Conservation (phyloP, 2,329 filamentous ascomycete genomes). For the Fusarium sambucinum region DNA sequence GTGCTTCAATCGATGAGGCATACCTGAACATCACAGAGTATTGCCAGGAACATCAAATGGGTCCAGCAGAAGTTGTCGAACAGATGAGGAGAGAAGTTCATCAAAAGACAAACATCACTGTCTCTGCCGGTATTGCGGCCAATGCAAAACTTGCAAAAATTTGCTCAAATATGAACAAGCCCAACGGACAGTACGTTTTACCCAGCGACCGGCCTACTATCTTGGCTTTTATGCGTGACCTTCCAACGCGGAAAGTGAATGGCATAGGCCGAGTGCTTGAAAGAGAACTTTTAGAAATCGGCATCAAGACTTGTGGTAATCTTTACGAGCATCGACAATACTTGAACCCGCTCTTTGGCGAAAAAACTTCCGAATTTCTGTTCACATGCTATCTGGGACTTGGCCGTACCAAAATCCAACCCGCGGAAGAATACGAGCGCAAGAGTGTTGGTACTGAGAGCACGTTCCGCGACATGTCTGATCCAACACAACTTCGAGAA, state of each 20-base stretch:
- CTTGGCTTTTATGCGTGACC: constrained; percentile 84
- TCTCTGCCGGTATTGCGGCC: constrained; percentile 93
- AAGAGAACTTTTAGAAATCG: constrained; percentile 87
- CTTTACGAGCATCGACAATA: constrained; percentile 82
- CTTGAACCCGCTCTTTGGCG: constrained; percentile 83
- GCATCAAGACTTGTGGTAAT: constrained; percentile 88
- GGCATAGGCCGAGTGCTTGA: constrained; percentile 95
- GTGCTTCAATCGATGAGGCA: constrained; percentile 94
- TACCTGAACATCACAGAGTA: constrained; percentile 96
- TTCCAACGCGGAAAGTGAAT: constrained; percentile 92
- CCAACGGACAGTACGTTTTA: constrained; percentile 89
- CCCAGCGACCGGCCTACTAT: constrained; percentile 79
- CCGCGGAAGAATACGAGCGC: constrained; percentile 88
- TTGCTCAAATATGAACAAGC: constrained; percentile 94
- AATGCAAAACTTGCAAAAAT: constrained; percentile 97
- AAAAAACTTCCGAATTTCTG: constrained; percentile 90
- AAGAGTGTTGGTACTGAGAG: constrained; percentile 96
- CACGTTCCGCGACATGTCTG: constrained; percentile 85
- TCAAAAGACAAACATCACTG: constrained; percentile 82
- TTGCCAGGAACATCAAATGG: constrained; percentile 75
- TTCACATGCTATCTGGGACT: constrained; percentile 87
- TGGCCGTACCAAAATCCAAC: constrained; percentile 85
- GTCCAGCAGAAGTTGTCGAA: constrained; percentile 78
- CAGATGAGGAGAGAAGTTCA: constrained; percentile 83
- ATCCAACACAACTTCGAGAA: constrained; percentile 74